Base-by-base conservation (phyloP, 352 stramenopile species). In the Globisporangium yorkense region DNA sequence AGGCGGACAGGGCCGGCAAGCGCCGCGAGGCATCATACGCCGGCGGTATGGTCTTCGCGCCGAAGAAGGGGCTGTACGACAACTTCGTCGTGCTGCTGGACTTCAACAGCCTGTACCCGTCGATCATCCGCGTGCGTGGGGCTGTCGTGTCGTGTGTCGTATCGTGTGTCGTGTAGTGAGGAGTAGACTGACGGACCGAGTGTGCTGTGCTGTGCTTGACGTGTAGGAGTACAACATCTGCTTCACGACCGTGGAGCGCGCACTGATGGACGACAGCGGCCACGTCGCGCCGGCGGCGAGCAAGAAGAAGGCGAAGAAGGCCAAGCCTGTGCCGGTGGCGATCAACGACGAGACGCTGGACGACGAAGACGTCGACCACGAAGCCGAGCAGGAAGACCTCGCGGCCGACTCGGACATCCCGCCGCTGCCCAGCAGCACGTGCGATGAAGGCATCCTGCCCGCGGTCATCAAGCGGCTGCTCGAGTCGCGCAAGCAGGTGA, bases 31-130 rank as follows among this genome's bases (percentile, higher is more conserved):
- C 96, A 6, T 97, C 96, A n/a, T 99, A 99, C 71, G 89, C 88
- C 24, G 97, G 97, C 73, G 98, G 98, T 69, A 94, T 99, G 69
- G 97, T 99, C 37, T 94, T 99, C 67, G 97, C 99, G 47, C 98
- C 98, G 2, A 99, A 99, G 80, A 98, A 98, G 66, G 97, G 97
- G 31, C 77, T 99, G 1, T 99, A 99, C 77, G 98, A 99, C 80
- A 98, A 98, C 52, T 99, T 98, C 71, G 98, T 99, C 57, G 86
- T 99, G 53, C 75, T 99, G 48, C 72, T 99, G 43, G 98, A 99
- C 89, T 99, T 99, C 77, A 99, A 99, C 84, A 99, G 92, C 85
- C 83, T 99, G 62, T 99, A 99, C 73, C 98, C 98, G 18, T 99
- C 94, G 24, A 98, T 99, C 65, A 99, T 99, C 61, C 80, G 85